These are phyloP conservation scores for Graphilbum ipis-grandicollis DNA, from an alignment of 2,329 filamentous ascomycete species.

Conservation along the genomic window DNA sequence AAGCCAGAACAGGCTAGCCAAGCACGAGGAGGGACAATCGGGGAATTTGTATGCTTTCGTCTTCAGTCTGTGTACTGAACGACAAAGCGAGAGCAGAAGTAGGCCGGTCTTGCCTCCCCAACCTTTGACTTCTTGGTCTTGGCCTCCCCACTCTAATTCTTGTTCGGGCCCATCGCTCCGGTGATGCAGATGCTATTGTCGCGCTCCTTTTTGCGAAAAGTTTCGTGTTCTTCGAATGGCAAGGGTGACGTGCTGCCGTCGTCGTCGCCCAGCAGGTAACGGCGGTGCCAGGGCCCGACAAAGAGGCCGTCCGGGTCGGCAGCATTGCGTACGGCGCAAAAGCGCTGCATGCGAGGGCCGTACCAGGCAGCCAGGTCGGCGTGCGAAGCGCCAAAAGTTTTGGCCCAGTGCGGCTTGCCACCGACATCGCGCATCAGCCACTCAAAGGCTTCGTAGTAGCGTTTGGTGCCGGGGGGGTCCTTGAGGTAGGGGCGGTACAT, in stretches of 20 bases:
- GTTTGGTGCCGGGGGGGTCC: constrained; percentile 49
- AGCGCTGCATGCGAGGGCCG: constrained; percentile 40
- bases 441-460: constrained; percentile 68
- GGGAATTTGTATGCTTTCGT: too few species aligned
- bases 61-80: too few species aligned
- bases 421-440: constrained; percentile 65
- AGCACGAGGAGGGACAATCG: too few species aligned
- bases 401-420: constrained; percentile 65
- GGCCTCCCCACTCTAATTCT: too few species aligned
- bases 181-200: constrained; percentile 9
- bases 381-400: constrained; percentile 48
- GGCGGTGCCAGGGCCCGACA: constrained; percentile 75
- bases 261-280: constrained; percentile 34
- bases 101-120: too few species aligned
- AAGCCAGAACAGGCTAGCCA: too few species aligned
- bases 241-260: constrained; percentile 8
- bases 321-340: constrained; percentile 43
- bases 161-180: not conserved
- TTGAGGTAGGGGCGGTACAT: constrained; percentile 57
- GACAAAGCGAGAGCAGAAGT: too few species aligned
- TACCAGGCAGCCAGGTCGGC: constrained; percentile 43
- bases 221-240: constrained; percentile 14
- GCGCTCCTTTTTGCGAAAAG: constrained; percentile 5
- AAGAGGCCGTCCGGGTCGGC: constrained; percentile 65
- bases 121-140: too few species aligned